These are phyloP conservation scores for Lachnellula occidentalis DNA, from an alignment of 2,329 filamentous ascomycete genomes.

Conservation along the genomic window DNA sequence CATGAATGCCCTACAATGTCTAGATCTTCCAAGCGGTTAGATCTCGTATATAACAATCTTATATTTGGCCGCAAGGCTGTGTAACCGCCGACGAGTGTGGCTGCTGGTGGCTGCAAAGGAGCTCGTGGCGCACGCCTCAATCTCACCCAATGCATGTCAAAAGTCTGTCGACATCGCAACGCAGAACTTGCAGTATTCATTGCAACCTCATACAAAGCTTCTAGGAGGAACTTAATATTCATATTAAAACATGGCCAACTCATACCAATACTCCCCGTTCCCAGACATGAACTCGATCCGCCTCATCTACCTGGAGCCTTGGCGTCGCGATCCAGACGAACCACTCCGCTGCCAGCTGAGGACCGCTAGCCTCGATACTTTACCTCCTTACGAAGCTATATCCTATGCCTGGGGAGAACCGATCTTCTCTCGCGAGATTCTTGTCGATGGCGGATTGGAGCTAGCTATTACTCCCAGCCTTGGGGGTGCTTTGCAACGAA, in stretches of 20 bases:
- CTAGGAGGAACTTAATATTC: not conserved
- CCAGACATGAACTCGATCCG: not conserved
- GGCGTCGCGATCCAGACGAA: not conserved
- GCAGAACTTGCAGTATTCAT: not conserved
- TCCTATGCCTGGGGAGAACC: not conserved
- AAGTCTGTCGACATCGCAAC: not conserved
- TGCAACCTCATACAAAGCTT: not conserved
- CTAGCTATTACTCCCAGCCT: not conserved
- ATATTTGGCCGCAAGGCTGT: no score
- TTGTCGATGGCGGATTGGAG: not conserved
- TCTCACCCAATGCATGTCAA: no score
- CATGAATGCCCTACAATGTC: no score
- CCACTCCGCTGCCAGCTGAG: not conserved
- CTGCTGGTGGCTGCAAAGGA: no score
- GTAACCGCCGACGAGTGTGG: no score
- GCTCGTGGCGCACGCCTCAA: no score
- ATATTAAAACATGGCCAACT: not conserved
- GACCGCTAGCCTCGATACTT: not conserved
- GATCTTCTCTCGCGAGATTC: not conserved
- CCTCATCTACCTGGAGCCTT: not conserved
- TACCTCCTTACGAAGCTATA: conserved; percentile 1
- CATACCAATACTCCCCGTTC: not conserved
- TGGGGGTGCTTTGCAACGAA: not conserved
- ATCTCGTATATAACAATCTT: no score
- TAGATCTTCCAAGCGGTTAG: no score